These are phyloP conservation scores for Teunomyces cretensis DNA, from an alignment of 805 yeast species.

Conservation along the genomic window DNA sequence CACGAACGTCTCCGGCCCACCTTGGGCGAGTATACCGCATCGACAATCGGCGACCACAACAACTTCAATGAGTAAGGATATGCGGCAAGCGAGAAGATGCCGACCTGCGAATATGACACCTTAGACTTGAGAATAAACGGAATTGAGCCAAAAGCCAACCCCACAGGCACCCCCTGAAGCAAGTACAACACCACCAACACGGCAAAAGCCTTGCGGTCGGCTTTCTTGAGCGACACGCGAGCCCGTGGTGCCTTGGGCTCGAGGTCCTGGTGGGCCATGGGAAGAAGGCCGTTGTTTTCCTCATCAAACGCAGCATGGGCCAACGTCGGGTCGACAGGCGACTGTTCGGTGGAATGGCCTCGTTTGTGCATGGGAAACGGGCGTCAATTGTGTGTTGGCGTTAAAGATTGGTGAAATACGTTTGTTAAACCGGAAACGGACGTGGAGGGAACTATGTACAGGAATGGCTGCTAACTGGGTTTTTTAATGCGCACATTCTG, in stretches of 20 bases:
- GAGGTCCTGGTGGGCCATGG: constrained; percentile 22
- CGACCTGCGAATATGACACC: constrained; percentile 84
- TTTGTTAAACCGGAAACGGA: background rate
- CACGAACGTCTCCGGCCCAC: constrained; percentile 87
- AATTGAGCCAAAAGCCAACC: constrained; percentile 89
- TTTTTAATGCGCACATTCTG: too few relatives aligned
- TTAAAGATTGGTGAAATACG: background rate
- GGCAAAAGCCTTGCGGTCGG: constrained; percentile 73
- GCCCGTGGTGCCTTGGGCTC: background rate
- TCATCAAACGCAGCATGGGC: constrained; percentile 26
- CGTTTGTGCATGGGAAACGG: constrained; percentile 21
- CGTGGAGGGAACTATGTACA: background rate
- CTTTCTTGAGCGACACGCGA: constrained; percentile 6
- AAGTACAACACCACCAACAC: constrained; percentile 73
- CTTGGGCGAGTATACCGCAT: constrained; percentile 66
- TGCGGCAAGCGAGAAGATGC: constrained; percentile 85
- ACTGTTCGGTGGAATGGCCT: constrained; percentile 13
- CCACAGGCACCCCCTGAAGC: constrained; percentile 96
- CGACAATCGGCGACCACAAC: constrained; percentile 95
- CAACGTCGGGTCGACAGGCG: constrained; percentile 13
- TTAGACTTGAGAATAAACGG: constrained; percentile 86
- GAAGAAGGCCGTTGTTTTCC: constrained; percentile 38
- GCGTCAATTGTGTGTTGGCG: background rate
- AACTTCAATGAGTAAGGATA: constrained; percentile 93
- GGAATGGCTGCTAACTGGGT: background rate